Conservation (phyloP, 202 grass and related monocot genomes). For the Cymbopogon flexuosus region DNA sequence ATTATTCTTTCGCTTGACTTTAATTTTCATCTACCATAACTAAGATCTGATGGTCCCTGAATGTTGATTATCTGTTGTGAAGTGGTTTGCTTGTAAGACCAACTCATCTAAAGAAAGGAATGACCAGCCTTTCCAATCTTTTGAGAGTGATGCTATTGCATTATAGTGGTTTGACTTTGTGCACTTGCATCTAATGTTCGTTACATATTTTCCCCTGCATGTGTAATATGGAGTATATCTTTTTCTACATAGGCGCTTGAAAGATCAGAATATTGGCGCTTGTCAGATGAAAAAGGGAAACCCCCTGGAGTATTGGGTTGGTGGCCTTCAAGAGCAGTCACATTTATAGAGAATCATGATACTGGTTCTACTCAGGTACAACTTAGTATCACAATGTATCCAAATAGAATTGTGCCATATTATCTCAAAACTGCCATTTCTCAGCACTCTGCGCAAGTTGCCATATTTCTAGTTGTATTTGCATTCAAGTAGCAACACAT, state of each 20-base stretch:
- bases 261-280: conserved; percentile 93
- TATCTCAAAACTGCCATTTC: not conserved
- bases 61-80: conserved; percentile 15
- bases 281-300: conserved; percentile 80
- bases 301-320: conserved; percentile 91
- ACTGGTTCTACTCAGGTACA: conserved; percentile 95
- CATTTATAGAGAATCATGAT: conserved; percentile 98
- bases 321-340: conserved; percentile 96
- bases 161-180: not conserved
- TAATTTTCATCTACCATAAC: conserved; percentile 14
- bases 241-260: conserved; percentile 59
- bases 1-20: not conserved
- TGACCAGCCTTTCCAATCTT: not conserved
- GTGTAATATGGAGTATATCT: conserved; percentile 26
- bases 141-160: conserved; percentile 5
- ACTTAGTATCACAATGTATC: not conserved
- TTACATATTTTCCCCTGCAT: not conserved
- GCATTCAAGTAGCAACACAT: conserved; percentile 1
- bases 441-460: not conserved
- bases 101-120: conserved; percentile 12
- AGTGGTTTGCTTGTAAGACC: conserved; percentile 20
- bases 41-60: not conserved
- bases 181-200: not conserved
- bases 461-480: conserved; percentile 13
- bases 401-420: not conserved